Percentiles rank a stretch among this genome's conserved stretches.
Conservation (phyloP, 148 eudicot genomes). For the Silene uniflora region DNA sequence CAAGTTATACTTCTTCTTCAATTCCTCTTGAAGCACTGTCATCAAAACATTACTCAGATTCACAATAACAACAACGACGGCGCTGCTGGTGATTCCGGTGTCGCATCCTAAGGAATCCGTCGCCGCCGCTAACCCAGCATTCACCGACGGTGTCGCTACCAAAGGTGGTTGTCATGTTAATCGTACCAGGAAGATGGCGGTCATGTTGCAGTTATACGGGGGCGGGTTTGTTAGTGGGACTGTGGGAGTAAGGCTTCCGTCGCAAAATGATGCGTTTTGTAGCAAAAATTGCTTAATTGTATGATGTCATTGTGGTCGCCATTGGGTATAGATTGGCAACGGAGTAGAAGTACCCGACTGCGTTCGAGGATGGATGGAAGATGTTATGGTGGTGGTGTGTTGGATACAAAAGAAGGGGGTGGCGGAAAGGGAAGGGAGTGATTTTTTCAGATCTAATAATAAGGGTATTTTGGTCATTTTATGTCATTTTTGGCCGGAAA, state of each 20-base stretch:
- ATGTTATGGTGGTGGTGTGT: no score
- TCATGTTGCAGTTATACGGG: slow-evolving; percentile 90
- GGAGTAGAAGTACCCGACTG: no score
- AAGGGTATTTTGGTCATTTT: no score
- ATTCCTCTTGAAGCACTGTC: slow-evolving; percentile 74
- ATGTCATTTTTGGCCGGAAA: no score
- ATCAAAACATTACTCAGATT: slow-evolving; percentile 39
- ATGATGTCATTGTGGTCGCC: no score
- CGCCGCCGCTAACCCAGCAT: slow-evolving; percentile 63
- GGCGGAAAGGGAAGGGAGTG: no score
- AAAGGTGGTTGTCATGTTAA: slow-evolving; percentile 30
- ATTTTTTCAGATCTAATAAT: no score
- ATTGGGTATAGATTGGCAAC: no score
- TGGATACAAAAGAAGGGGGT: no score
- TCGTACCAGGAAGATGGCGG: slow-evolving; percentile 58
- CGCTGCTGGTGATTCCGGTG: slow-evolving; percentile 40
- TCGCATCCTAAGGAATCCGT: slow-evolving; percentile 79
- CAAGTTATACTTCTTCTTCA: slow-evolving; percentile 90
- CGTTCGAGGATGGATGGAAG: no score
- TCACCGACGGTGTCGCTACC: slow-evolving; percentile 85
- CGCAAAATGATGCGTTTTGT: slow-evolving; percentile 78
- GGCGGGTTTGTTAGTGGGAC: no score
- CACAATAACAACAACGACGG: neutral
- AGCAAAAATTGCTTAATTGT: no score
- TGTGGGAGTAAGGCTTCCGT: slow-evolving; percentile 84